phyloP scores from a whole-genome alignment of 2,329 filamentous ascomycete genomes.

The Aspergillus fructus region DNA sequence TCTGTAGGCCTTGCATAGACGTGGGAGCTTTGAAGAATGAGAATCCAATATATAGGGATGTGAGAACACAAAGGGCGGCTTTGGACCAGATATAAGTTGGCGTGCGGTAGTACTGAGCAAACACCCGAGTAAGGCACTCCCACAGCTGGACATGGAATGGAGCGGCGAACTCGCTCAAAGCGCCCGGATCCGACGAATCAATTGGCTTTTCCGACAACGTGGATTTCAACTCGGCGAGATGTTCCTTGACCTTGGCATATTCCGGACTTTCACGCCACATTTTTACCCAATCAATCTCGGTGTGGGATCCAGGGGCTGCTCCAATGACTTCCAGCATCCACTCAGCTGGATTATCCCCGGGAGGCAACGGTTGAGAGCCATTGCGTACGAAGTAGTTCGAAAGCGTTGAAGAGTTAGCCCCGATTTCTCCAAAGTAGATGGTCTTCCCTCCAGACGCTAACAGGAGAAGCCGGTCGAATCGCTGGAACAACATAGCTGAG shows the following conservation, averaged over 20 bases:
- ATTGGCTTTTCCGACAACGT: conserved; percentile 41
- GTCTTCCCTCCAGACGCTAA: conserved; percentile 44
- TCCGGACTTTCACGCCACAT: conserved; percentile 59
- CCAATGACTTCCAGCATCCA: conserved; percentile 17
- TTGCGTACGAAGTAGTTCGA: conserved; percentile 14
- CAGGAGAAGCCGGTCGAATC: conserved; percentile 68
- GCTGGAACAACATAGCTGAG: conserved; percentile 91
- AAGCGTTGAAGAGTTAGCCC: conserved; percentile 6
- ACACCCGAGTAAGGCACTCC: conserved; percentile 70
- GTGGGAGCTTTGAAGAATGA: conserved; percentile 75
- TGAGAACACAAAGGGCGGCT: conserved; percentile 62
- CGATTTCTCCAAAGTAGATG: conserved; percentile 17
- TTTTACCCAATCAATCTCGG: conserved; percentile 52
- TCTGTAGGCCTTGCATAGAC: conserved; percentile 77
- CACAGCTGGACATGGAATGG: conserved; percentile 67
- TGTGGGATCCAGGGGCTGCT: conserved; percentile 56
- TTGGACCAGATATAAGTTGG: conserved; percentile 89
- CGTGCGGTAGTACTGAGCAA: conserved; percentile 89
- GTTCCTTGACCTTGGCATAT: conserved; percentile 49
- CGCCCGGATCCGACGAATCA: conserved; percentile 40
- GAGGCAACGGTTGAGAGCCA: conserved; percentile 8
- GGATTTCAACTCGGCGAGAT: conserved; percentile 54
- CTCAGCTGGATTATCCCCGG: conserved; percentile 12
- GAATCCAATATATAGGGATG: conserved; percentile 78
- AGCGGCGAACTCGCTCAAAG: conserved; percentile 78